These are phyloP conservation scores for Bauhinia variegata DNA, from an alignment of 306 rosid species.

Conservation along the genomic window DNA sequence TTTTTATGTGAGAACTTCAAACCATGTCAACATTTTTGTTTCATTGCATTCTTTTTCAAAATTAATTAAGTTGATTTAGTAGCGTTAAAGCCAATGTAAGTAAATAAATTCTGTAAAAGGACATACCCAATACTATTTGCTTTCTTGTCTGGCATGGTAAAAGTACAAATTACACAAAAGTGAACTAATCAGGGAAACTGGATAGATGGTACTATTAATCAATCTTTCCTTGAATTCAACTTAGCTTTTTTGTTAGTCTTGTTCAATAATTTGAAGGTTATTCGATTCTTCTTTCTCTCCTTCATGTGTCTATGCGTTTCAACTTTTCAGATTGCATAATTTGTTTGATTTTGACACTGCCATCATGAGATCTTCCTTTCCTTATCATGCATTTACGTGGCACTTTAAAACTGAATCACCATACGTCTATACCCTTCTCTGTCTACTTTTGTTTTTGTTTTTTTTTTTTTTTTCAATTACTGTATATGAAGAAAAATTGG, in stretches of 20 bases:
- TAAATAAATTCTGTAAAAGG: neutral
- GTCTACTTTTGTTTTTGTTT: constrained; percentile 23
- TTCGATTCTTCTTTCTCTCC: constrained; percentile 26
- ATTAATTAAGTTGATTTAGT: too few species aligned
- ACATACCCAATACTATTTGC: neutral
- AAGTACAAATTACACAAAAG: too few species aligned
- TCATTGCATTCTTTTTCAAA: too few species aligned
- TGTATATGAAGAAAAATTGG: too few species aligned
- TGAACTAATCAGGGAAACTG: neutral
- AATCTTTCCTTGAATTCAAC: constrained; percentile 44
- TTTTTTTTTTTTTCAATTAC: too few species aligned
- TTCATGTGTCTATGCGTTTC: constrained; percentile 23
- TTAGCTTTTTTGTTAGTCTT: constrained; percentile 35
- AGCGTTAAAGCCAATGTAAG: too few species aligned
- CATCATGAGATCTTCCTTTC: constrained; percentile 66
- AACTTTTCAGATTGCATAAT: constrained; percentile 51
- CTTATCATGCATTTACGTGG: constrained; percentile 57
- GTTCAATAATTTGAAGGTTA: constrained; percentile 35
- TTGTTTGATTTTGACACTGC: constrained; percentile 56
- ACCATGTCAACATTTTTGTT: too few species aligned
- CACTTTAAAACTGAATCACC: constrained; percentile 19
- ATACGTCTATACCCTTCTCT: constrained; percentile 30
- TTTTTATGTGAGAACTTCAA: too few species aligned
- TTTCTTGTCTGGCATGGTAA: constrained; percentile 2
- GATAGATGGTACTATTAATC: constrained; percentile 11